Conservation (phyloP, 257 asterid species). For the Salvia rosmarinus region DNA sequence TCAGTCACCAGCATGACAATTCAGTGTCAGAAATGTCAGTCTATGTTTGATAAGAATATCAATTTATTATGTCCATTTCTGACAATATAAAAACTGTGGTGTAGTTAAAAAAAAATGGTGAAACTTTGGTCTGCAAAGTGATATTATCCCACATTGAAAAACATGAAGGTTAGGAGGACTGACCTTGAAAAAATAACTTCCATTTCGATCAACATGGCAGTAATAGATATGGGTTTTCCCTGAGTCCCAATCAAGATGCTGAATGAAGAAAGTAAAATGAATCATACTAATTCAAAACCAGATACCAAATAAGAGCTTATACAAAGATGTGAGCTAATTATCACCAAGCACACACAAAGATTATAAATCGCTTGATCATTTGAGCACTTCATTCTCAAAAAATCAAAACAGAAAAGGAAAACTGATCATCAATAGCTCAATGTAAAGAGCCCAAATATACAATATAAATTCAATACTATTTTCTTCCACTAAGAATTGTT, state of each 20-base stretch:
- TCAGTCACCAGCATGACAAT: too few species aligned
- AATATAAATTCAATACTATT: not conserved
- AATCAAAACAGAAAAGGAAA: not conserved
- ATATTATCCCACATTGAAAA: too few species aligned
- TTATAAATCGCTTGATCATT: not conserved
- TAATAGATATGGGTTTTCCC: slow-evolving; percentile 63
- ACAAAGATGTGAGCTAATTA: slow-evolving; percentile 22
- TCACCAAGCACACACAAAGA: not conserved
- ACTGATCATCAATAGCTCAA: not conserved
- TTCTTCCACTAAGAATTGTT: not conserved
- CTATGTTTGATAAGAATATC: too few species aligned
- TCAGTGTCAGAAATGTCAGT: too few species aligned
- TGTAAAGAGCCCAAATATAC: not conserved
- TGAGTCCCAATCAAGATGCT: slow-evolving; percentile 70
- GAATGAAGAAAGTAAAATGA: slow-evolving; percentile 36
- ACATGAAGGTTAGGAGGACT: slow-evolving; percentile 31
- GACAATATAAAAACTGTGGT: too few species aligned
- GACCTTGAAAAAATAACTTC: slow-evolving; percentile 69
- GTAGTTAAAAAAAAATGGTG: too few species aligned
- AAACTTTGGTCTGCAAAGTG: too few species aligned
- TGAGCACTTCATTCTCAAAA: not conserved
- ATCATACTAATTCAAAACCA: slow-evolving; percentile 7
- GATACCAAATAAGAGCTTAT: slow-evolving; percentile 9
- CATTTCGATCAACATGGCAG: slow-evolving; percentile 51
- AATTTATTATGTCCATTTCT: too few species aligned